Evolutionary conservation across 2,329 filamentous ascomycete species (phyloP).

Genomic region (Decorospora gaudefroyi): DNA sequence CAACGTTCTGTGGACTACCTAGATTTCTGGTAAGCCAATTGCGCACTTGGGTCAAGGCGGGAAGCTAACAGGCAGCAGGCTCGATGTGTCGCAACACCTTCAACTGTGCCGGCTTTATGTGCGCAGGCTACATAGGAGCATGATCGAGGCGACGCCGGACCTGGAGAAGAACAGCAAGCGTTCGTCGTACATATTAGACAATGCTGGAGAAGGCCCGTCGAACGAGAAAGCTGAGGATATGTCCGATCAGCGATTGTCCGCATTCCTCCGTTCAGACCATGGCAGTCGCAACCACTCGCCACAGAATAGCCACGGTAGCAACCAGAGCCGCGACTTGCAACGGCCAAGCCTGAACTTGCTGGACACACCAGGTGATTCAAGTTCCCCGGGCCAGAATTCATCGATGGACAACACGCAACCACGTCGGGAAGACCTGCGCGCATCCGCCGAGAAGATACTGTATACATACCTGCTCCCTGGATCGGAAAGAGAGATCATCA

Average conservation of each 20-base stretch:
- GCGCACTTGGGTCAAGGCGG: neutral
- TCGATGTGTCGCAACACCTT: slow-evolving; percentile 99
- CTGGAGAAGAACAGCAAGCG: slow-evolving; percentile 82
- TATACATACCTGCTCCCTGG: slow-evolving; percentile 94
- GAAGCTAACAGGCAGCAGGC: slow-evolving; percentile 63
- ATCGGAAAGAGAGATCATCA: slow-evolving; percentile 93
- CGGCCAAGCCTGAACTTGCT: slow-evolving; percentile 66
- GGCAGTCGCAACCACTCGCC: slow-evolving; percentile 53
- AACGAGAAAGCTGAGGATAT: slow-evolving; percentile 67
- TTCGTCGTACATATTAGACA: slow-evolving; percentile 76
- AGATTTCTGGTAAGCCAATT: slow-evolving; percentile 82
- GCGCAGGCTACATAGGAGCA: slow-evolving; percentile 87
- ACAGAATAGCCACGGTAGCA: slow-evolving; percentile 56
- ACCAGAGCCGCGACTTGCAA: slow-evolving; percentile 58
- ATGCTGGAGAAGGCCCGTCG: slow-evolving; percentile 65
- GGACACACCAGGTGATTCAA: slow-evolving; percentile 61
- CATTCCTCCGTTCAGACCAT: slow-evolving; percentile 72
- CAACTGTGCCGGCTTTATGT: slow-evolving; percentile 97
- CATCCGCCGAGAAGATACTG: slow-evolving; percentile 96
- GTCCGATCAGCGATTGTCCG: slow-evolving; percentile 87
- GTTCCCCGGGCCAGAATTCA: slow-evolving; percentile 59
- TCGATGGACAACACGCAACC: slow-evolving; percentile 41
- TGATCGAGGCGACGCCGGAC: slow-evolving; percentile 90
- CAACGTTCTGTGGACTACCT: slow-evolving; percentile 97
- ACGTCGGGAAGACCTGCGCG: slow-evolving; percentile 77